Conservation (phyloP, 306 rosid genomes). For the Cyclanthera cordifolia region DNA sequence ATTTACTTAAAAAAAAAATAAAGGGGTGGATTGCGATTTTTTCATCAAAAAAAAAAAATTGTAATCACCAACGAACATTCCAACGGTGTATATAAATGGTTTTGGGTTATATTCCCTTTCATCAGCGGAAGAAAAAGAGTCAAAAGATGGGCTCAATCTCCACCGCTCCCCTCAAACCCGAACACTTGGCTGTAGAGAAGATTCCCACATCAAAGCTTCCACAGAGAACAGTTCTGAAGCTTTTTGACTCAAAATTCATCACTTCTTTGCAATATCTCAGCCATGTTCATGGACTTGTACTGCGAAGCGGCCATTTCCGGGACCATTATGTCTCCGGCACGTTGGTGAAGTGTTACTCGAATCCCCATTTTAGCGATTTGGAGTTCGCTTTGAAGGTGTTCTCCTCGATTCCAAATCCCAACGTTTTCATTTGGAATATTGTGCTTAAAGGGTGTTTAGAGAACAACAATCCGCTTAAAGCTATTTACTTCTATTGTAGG, state of each 20-base stretch:
- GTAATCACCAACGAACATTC: not conserved
- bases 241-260: constrained; percentile 31
- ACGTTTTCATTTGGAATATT: constrained; percentile 52
- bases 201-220: constrained; percentile 29
- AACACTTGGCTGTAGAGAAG: constrained; percentile 12
- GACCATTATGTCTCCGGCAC: constrained; percentile 52
- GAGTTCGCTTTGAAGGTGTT: constrained; percentile 36
- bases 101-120: not conserved
- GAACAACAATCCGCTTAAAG: constrained; percentile 25
- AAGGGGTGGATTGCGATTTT: no score
- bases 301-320: constrained; percentile 39
- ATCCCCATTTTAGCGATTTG: constrained; percentile 26
- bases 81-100: not conserved
- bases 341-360: constrained; percentile 30
- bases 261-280: constrained; percentile 31
- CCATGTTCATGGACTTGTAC: constrained; percentile 35
- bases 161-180: constrained; percentile 17
- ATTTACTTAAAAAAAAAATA: no score
- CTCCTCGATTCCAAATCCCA: constrained; percentile 31
- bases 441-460: constrained; percentile 40
- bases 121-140: not conserved
- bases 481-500: constrained; percentile 25
- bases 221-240: constrained; percentile 35
- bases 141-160: constrained; percentile 32
- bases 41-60: no score